phyloP scores from a whole-genome alignment of 176 grass and related monocot genomes.

The Stipa capillata region DNA sequence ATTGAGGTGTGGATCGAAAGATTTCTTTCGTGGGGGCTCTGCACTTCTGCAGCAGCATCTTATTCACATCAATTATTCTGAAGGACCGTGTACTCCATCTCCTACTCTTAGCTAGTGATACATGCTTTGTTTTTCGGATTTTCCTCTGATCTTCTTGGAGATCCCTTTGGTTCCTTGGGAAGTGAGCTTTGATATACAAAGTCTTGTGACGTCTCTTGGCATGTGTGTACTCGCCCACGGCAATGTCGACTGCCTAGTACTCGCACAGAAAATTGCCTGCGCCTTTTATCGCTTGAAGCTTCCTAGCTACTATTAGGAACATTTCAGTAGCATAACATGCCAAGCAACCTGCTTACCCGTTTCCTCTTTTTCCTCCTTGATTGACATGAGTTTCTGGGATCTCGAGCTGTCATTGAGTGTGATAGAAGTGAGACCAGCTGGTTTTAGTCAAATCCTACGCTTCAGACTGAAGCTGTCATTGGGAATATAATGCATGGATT shows the following conservation, averaged over 20 bases:
- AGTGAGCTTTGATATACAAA: not conserved
- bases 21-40: not conserved
- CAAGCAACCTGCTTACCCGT: conserved; percentile 3
- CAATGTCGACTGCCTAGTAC: not conserved
- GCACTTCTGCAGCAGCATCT: not conserved
- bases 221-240: not conserved
- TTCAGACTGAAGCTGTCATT: not conserved
- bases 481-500: not conserved
- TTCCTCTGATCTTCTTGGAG: not conserved
- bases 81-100: not conserved
- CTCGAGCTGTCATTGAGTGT: conserved; percentile 10
- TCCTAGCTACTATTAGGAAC: conserved; percentile 17
- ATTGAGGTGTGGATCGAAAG: not conserved
- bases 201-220: not conserved
- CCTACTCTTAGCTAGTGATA: not conserved
- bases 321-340: not conserved
- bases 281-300: conserved; percentile 24
- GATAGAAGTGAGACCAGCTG: not conserved
- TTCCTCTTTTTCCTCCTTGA: conserved; percentile 20
- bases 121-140: not conserved
- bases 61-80: conserved; percentile 9
- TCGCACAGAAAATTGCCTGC: not conserved
- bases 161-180: not conserved
- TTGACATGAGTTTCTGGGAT: conserved; percentile 44
- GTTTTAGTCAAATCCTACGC: not conserved